Base-by-base conservation (phyloP, 192 early-diverging fungal species). In the Piromyces finnis region DNA sequence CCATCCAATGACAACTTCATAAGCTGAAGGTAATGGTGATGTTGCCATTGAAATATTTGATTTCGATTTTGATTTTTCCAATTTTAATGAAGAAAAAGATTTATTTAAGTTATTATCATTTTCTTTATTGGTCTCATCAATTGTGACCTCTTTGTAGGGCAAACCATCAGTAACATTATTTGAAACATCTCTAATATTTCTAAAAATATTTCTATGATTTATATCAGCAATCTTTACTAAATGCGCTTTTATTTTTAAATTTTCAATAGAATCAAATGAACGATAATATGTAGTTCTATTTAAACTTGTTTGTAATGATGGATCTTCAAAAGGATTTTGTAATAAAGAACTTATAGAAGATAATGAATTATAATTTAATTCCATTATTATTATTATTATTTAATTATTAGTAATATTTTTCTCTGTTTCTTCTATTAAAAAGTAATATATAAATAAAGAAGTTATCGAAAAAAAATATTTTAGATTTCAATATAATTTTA, bases 211-310 rank as follows among this genome's bases (percentile, higher is more conserved):
- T 27, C 51, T 68, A n/a, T 68, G 51, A 29, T 85, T 85, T 29
- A 30, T 39, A 39, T 79, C 79, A 9, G 81, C 84, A 41, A 82
- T 80, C 39, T 85, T 85, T 18, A 59, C 82, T 22, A 82, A 78
- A n/a, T 36, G 39, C 12, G 82, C 79, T 39, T 78, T 82, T 28
- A 85, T 82, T 79, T 79, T 79, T 18, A 85, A 37, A 68, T 85
- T 85, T 80, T 85, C 82, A 29, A 84, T 81, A 22, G 79, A 80
- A 77, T 85, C 84, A 27, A 85, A 77, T 7, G 84, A 84, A 29
- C 82, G 84, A 59, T 84, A 79, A 82, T 78, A 79, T 18, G 28
- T 68, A 11, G 51, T 68, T 27, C 51, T 68, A 68, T 68, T 68
- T n/a, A 68, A 68, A 68, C 51, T 68, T 11, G 51, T 68, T 68